Conservation (phyloP, 371 early-diverging fungal genomes). For the Actinomortierella ambigua region DNA sequence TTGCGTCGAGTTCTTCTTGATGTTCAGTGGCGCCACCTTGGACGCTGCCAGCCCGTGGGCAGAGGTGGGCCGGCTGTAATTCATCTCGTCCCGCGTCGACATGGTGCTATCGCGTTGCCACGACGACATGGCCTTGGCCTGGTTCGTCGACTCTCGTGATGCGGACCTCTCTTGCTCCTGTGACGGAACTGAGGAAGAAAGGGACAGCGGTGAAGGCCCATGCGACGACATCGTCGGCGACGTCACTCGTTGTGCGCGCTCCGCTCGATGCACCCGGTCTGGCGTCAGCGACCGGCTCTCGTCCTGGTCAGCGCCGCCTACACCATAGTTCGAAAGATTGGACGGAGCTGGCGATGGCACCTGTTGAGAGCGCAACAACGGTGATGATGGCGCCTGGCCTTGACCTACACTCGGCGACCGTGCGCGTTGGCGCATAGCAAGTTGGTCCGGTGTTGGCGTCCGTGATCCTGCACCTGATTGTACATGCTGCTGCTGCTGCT, state of each 20-base stretch:
- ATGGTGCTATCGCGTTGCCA: not conserved
- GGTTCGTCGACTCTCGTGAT: slow-evolving; percentile 5
- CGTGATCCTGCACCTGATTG: slow-evolving; percentile 22
- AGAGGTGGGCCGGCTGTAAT: not conserved
- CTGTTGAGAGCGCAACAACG: slow-evolving; percentile 24
- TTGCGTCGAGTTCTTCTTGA: slow-evolving; percentile 44
- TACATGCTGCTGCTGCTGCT: slow-evolving; percentile 7
- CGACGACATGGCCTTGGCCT: not conserved
- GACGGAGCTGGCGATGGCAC: slow-evolving; percentile 45
- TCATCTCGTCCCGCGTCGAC: not conserved
- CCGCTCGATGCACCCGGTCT: slow-evolving; percentile 47
- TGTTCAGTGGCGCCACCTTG: slow-evolving; percentile 29
- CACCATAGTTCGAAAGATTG: slow-evolving; percentile 16
- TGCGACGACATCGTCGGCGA: slow-evolving; percentile 38
- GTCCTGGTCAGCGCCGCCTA: slow-evolving; percentile 12
- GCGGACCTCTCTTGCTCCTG: slow-evolving; percentile 11
- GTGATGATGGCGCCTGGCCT: slow-evolving; percentile 25
- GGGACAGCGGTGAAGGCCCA: slow-evolving; percentile 34
- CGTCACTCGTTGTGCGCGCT: slow-evolving; percentile 46
- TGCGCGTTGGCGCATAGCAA: slow-evolving; percentile 20
- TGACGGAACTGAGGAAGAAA: slow-evolving; percentile 18
- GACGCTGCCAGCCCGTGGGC: not conserved
- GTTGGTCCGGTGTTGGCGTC: slow-evolving; percentile 38
- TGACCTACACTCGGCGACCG: slow-evolving; percentile 40
- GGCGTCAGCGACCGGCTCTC: slow-evolving; percentile 22